A percentile compares a stretch with the other conserved stretches of the same genome.
phyloP scores from a whole-genome alignment of 2,329 filamentous ascomycete species.

The Monilinia laxa region DNA sequence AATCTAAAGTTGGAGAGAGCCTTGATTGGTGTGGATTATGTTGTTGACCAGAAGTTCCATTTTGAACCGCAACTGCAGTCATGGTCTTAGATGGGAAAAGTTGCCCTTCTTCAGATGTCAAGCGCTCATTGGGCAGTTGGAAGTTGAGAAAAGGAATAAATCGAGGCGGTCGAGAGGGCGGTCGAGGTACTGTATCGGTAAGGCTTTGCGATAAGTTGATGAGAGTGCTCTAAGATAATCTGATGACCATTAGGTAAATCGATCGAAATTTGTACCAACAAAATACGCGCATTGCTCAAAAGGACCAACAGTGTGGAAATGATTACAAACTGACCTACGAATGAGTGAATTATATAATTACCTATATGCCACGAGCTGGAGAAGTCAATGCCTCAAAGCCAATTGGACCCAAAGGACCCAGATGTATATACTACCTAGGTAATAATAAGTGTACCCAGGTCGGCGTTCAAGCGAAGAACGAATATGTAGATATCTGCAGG shows the following conservation, averaged over 20 bases:
- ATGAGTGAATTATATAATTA: no score
- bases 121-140: slow-evolving; percentile 29
- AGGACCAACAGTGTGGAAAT: no score
- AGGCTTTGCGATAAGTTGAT: slow-evolving; percentile 5
- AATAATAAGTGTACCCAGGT: no score
- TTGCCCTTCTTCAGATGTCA: slow-evolving; percentile 30
- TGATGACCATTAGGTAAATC: not conserved
- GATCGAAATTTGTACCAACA: not conserved
- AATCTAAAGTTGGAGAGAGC: slow-evolving; percentile 33
- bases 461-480: no score
- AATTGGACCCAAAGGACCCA: no score
- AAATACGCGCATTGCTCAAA: not conserved
- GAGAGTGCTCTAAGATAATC: not conserved
- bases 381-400: no score
- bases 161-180: slow-evolving; percentile 18
- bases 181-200: slow-evolving; percentile 21
- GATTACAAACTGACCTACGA: no score
- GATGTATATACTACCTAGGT: no score
- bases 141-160: not conserved
- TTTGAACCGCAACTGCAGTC: slow-evolving; percentile 40
- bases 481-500: no score
- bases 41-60: slow-evolving; percentile 35
- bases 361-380: no score
- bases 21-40: slow-evolving; percentile 36
- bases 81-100: slow-evolving; percentile 35